Evolutionary conservation across 208 protist species (phyloP).

Genomic region (Herpetomonas muscarum): DNA sequence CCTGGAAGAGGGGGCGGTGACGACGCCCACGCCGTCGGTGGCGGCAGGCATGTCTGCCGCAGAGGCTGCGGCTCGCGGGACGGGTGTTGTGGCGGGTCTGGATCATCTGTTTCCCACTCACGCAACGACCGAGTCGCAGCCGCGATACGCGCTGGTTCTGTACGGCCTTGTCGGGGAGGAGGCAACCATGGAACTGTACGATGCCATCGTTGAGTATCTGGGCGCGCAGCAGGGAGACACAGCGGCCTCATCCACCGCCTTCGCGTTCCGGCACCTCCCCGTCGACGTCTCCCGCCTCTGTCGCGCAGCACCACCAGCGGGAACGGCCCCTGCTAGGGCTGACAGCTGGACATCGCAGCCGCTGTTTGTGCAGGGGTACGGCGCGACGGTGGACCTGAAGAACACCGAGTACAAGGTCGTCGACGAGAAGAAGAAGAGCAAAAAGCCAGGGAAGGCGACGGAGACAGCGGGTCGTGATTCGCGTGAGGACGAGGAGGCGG

Average conservation of each 20-base stretch:
- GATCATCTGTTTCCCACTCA: constrained; percentile 32
- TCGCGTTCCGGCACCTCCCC: constrained; percentile 65
- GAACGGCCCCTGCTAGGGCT: neutral
- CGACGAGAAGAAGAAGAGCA: constrained; percentile 68
- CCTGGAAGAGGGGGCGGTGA: neutral
- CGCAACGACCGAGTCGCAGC: neutral
- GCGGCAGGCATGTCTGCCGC: neutral
- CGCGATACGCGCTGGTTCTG: constrained; percentile 25
- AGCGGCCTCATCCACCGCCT: constrained; percentile 4
- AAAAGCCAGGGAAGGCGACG: constrained; percentile 1
- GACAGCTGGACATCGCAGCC: constrained; percentile 28
- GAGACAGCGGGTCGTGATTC: neutral
- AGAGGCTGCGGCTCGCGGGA: neutral
- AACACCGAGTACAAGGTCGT: constrained; percentile 97
- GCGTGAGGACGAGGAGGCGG: neutral
- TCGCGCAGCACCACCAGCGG: neutral
- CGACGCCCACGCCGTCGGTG: neutral
- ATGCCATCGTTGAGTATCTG: constrained; percentile 14
- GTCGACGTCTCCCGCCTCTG: constrained; percentile 24
- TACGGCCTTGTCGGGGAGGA: constrained; percentile 59
- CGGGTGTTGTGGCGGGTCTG: constrained; percentile 14
- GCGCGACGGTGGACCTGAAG: constrained; percentile 94
- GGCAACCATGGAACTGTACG: constrained; percentile 26
- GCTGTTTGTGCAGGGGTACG: constrained; percentile 90
- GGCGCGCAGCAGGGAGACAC: neutral